Evolutionary conservation across 495 filamentous ascomycete genomes (phyloP), one percentile per base, ranked within the genome.

Genomic region (Rhizodiscina lignyota): DNA sequence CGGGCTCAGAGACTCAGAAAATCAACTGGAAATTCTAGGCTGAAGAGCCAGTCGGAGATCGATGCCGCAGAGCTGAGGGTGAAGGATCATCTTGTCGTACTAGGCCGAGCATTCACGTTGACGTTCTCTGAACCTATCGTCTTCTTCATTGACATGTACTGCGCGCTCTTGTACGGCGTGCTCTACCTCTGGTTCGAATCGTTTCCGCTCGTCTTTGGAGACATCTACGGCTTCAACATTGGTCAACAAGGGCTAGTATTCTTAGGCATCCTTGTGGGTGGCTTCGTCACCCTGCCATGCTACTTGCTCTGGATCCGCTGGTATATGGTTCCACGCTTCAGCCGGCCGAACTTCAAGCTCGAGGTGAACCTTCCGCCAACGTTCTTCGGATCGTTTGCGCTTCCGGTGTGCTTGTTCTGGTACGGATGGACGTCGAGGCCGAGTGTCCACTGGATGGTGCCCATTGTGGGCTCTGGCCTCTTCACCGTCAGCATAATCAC

Each of bases 81-180:
- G 0, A 45, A 37, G 29, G 55, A 61, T 11, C 11, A 41, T 58
- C 17, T n/a, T 55, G 4, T 62, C 35, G 41, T 56, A 2, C 51
- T 68, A 8, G 37, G 61, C 12, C 49, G 56, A 5, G 61, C 66
- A 0, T 59, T 66, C 31, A 43, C 58, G 18, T 47, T 68, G 4
- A 59, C 49, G 26, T 59, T 64, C 37, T 27, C 17, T 20, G 54
- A 56, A 26, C 54, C 55, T 2, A 51, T 51, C 20, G 45, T 59
- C 5, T 41, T 59, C 38, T 21, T 53, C 2, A 24, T 53, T 16
- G 48, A 52, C 29, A 29, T 54, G 4, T 60, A 56, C 43, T 53
- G 42, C 13, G 53, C 49, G 3, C 39, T 56, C 15, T 18, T 54
- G 13, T 59, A 59, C 35, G 54, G 41, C 1, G 21, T 53, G 8